Evolutionary conservation across 2,329 filamentous ascomycete species (phyloP).

Genomic region (Xylariaceae sp.): DNA sequence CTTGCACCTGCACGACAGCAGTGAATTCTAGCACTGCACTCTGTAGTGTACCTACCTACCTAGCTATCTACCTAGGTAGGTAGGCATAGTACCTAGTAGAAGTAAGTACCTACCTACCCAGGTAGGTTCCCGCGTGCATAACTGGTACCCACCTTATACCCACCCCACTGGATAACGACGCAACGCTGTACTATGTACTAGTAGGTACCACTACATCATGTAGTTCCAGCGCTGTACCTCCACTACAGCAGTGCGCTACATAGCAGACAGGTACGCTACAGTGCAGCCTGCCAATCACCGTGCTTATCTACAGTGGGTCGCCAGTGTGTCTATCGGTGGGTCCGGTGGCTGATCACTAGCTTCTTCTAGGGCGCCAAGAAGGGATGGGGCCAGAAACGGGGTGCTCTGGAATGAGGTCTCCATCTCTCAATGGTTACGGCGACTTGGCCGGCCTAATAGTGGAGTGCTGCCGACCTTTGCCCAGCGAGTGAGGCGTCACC

Average conservation of each 20-base stretch:
- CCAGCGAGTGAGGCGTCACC: slow-evolving; percentile 28
- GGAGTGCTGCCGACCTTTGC: slow-evolving; percentile 30
- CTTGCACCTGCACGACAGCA: not conserved
- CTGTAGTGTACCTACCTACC: not conserved
- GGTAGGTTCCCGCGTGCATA: too few species aligned
- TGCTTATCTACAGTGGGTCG: not conserved
- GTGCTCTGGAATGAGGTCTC: slow-evolving; percentile 20
- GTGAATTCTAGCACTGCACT: not conserved
- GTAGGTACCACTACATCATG: too few species aligned
- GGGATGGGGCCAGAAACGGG: slow-evolving; percentile 18
- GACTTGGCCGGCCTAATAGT: slow-evolving; percentile 33
- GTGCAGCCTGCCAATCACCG: not conserved
- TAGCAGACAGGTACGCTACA: not conserved
- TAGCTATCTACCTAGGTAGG: not conserved
- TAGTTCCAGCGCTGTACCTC: too few species aligned
- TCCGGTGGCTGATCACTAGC: slow-evolving; percentile 10
- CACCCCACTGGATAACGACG: too few species aligned
- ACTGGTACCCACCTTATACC: too few species aligned
- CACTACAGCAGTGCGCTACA: too few species aligned
- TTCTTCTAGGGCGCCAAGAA: slow-evolving; percentile 15
- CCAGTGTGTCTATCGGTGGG: slow-evolving; percentile 14
- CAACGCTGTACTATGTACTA: too few species aligned
- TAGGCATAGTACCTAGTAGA: too few species aligned
- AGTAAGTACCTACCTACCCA: too few species aligned
- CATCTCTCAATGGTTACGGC: slow-evolving; percentile 27